A percentile compares a stretch with the other conserved stretches of the same genome.
These are phyloP conservation scores for Claviceps lovelessii DNA, from an alignment of 2,329 filamentous ascomycete species.

Conservation along the genomic window DNA sequence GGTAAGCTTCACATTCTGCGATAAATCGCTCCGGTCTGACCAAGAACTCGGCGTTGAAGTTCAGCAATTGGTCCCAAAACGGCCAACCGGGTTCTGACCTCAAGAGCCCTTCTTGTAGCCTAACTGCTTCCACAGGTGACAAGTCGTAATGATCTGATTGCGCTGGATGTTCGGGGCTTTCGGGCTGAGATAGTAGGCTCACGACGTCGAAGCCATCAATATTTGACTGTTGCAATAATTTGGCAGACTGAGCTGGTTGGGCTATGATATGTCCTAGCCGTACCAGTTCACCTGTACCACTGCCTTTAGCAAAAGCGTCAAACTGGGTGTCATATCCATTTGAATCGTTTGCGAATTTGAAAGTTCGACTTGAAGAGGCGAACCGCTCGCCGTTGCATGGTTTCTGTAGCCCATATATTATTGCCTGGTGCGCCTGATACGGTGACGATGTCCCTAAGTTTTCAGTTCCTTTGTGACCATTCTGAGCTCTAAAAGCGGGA, in stretches of 20 bases:
- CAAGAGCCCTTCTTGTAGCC: conserved; percentile 26
- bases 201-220: conserved; percentile 20
- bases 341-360: neutral
- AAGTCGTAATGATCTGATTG: conserved; percentile 13
- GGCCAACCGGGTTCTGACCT: conserved; percentile 4
- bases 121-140: conserved; percentile 16
- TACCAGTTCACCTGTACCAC: neutral
- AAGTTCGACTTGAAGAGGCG: neutral
- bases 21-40: conserved; percentile 10
- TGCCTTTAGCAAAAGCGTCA: neutral
- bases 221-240: conserved; percentile 3
- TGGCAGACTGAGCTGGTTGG: conserved; percentile 4
- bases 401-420: neutral
- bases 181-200: conserved; percentile 19
- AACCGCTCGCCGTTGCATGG: neutral
- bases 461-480: conserved; percentile 8
- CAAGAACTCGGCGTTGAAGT: conserved; percentile 35
- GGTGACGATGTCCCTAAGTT: conserved; percentile 1
- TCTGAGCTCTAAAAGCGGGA: neutral
- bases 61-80: conserved; percentile 32
- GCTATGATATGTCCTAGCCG: neutral
- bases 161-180: conserved; percentile 9
- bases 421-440: neutral
- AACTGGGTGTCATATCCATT: neutral
- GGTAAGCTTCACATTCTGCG: conserved; percentile 12